Conservation (phyloP, 1,139 yeast species). For the Lodderomyces pseudojiufengensis region DNA sequence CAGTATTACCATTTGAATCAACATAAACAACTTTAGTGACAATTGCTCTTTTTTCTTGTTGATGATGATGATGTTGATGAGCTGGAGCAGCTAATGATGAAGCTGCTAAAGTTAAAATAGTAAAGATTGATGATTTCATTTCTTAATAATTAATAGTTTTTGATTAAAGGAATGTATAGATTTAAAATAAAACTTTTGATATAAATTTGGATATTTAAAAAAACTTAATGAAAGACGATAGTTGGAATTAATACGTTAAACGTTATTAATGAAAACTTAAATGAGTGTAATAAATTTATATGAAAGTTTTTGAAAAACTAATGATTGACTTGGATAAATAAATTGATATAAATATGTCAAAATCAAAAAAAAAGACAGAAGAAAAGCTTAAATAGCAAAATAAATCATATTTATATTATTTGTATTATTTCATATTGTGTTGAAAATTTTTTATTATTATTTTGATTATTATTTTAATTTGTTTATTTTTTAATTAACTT, state of each 20-base stretch:
- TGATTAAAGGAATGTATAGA: constrained; percentile 8
- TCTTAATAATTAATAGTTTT: too few relatives aligned
- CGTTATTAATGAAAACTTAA: too few relatives aligned
- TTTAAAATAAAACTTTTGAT: constrained; percentile 2
- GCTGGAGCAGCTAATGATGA: constrained; percentile 30
- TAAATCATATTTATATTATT: too few relatives aligned
- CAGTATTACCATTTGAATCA: constrained; percentile 58
- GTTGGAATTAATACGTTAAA: constrained; percentile 14
- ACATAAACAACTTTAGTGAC: constrained; percentile 84
- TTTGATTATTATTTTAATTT: too few relatives aligned
- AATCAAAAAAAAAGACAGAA: neutral
- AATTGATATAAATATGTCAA: neutral
- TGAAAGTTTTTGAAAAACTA: neutral
- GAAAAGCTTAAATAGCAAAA: neutral
- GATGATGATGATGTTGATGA: constrained; percentile 31
- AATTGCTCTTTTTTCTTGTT: constrained; percentile 55
- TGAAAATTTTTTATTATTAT: too few relatives aligned
- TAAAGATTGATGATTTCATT: constrained; percentile 19
- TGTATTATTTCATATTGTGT: too few relatives aligned
- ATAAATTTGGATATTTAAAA: constrained; percentile 2
- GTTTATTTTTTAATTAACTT: too few relatives aligned
- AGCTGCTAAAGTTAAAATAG: constrained; percentile 21
- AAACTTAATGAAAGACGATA: constrained; percentile 21
- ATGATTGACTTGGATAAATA: neutral
- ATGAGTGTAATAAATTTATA: neutral